phyloP scores from a whole-genome alignment of 2,329 filamentous ascomycete species.

The Madurella fahalii region DNA sequence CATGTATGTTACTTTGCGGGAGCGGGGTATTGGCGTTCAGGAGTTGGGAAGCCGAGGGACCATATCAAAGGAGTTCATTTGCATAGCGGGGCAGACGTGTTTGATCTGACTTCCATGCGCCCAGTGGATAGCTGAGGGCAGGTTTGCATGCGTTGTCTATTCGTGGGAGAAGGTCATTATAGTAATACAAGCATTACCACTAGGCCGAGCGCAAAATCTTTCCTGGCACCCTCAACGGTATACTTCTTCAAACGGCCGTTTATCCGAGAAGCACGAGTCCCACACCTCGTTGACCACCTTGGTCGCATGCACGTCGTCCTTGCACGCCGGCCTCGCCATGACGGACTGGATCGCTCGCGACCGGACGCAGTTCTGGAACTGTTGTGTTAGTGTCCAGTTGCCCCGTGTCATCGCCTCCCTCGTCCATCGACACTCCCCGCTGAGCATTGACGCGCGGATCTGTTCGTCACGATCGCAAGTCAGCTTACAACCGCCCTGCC shows the following conservation, averaged over 20 bases:
- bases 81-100: constrained; percentile 23
- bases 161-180: constrained; percentile 6
- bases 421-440: constrained; percentile 88
- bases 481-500: not conserved
- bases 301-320: constrained; percentile 79
- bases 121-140: not conserved
- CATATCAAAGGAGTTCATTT: constrained; percentile 16
- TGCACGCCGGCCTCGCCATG: constrained; percentile 71
- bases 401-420: constrained; percentile 79
- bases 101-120: constrained; percentile 16
- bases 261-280: constrained; percentile 95
- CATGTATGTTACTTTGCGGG: constrained; percentile 2
- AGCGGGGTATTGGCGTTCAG: constrained; percentile 18
- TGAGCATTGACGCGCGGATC: constrained; percentile 90
- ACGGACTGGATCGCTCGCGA: constrained; percentile 76
- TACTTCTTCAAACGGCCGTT: constrained; percentile 92
- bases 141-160: not conserved
- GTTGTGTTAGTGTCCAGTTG: constrained; percentile 85
- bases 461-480: constrained; percentile 34
- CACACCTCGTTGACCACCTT: constrained; percentile 96
- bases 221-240: constrained; percentile 56
- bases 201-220: not conserved
- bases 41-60: not conserved
- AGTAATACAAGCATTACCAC: constrained; percentile 7
- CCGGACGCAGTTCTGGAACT: constrained; percentile 90